phyloP scores from a whole-genome alignment of 2,329 filamentous ascomycete species.

The Ascocoryne sarcoides region DNA sequence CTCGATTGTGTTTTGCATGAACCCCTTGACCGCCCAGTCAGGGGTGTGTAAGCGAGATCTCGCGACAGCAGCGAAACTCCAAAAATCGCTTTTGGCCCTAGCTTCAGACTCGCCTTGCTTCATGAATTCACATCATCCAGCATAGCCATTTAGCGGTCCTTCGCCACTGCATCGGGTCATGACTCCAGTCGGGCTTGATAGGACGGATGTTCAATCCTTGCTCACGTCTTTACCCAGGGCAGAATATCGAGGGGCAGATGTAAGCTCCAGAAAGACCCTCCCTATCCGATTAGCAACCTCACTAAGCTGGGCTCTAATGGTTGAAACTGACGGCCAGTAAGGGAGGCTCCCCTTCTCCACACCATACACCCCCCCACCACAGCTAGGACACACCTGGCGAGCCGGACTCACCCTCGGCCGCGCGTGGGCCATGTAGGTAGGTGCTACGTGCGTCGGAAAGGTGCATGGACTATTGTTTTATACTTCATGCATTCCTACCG shows the following conservation, averaged over 20 bases:
- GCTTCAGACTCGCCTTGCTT: conserved; percentile 19
- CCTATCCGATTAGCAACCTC: conserved; percentile 8
- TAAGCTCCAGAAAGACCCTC: conserved; percentile 11
- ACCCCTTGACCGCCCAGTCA: conserved; percentile 8
- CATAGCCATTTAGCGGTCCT: conserved; percentile 7
- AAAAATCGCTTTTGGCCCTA: conserved; percentile 19
- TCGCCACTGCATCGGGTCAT: conserved; percentile 11
- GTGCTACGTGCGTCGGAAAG: conserved; percentile 10
- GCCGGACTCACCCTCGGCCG: conserved; percentile 19
- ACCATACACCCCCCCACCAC: conserved; percentile 10
- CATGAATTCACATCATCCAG: conserved; percentile 10
- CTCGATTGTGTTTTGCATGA: conserved; percentile 13
- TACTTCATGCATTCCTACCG: conserved; percentile 27
- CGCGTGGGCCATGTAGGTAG: conserved; percentile 22
- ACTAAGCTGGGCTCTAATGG: not conserved
- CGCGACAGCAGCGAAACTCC: conserved; percentile 27
- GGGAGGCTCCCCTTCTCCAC: conserved; percentile 8
- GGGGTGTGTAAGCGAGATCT: conserved; percentile 23
- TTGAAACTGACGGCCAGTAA: conserved; percentile 17
- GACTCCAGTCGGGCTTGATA: conserved; percentile 8
- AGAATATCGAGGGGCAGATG: conserved; percentile 2
- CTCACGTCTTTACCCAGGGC: not conserved
- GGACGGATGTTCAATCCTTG: conserved; percentile 3
- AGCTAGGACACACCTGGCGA: conserved; percentile 12
- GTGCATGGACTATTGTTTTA: conserved; percentile 22